Conservation (phyloP, 2,329 filamentous ascomycete species). For the Colletotrichum neosansevieriae region DNA sequence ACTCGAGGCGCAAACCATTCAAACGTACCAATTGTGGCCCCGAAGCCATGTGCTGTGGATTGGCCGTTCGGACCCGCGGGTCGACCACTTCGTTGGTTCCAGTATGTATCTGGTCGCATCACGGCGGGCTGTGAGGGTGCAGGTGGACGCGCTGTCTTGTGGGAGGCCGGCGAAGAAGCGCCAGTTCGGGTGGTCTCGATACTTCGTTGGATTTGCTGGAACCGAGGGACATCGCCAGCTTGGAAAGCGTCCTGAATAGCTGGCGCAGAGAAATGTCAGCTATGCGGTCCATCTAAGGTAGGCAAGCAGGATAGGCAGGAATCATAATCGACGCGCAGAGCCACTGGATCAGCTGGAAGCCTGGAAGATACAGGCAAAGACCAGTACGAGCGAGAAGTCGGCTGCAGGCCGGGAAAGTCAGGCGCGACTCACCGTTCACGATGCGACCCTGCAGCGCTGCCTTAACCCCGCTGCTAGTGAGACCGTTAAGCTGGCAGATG, state of each 20-base stretch:
- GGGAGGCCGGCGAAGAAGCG: constrained; percentile 35
- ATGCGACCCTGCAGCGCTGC: constrained; percentile 83
- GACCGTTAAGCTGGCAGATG: constrained; percentile 80
- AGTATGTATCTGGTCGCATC: constrained; percentile 25
- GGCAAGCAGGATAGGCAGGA: neutral
- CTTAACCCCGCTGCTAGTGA: constrained; percentile 88
- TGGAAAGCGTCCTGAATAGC: constrained; percentile 57
- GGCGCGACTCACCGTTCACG: constrained; percentile 74
- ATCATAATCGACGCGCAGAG: neutral
- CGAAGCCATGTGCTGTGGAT: constrained; percentile 15
- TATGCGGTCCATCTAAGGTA: neutral
- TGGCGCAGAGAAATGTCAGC: constrained; percentile 43
- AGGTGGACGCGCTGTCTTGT: constrained; percentile 25
- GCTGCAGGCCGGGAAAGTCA: constrained; percentile 20
- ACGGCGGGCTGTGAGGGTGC: constrained; percentile 17
- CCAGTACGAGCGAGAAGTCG: constrained; percentile 14
- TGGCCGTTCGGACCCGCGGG: constrained; percentile 22
- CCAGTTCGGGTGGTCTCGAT: constrained; percentile 46
- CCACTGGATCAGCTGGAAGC: neutral
- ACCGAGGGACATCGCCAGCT: constrained; percentile 53
- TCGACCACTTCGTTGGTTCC: constrained; percentile 24
- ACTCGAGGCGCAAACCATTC: neutral
- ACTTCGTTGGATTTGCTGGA: constrained; percentile 59
- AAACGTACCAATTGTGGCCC: constrained; percentile 18
- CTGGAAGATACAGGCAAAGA: neutral